Percentiles rank a stretch among this genome's conserved stretches.
Evolutionary conservation across 192 early-diverging fungal species (phyloP).

Genomic region (Helicostylum pulchrum): DNA sequence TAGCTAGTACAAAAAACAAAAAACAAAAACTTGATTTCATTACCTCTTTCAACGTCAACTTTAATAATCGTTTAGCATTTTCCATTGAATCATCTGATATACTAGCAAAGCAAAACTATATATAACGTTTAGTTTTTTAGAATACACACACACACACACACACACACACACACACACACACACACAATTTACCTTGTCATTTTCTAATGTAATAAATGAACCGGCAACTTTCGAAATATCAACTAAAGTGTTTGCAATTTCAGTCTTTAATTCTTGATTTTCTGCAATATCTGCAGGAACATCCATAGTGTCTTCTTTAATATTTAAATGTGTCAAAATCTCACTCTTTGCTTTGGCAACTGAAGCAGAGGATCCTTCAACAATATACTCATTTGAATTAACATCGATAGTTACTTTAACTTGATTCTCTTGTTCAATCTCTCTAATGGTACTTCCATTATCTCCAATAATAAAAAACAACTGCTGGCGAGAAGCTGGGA

Average conservation of each 20-base stretch:
- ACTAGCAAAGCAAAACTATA: constrained; percentile 15
- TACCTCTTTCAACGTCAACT: constrained; percentile 14
- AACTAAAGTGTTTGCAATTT: not conserved
- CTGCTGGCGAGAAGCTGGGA: constrained; percentile 6
- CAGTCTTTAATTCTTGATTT: not conserved
- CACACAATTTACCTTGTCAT: not conserved
- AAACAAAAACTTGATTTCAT: not conserved
- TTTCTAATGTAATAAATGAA: constrained; percentile 12
- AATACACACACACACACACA: too few species aligned
- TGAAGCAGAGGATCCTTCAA: not conserved
- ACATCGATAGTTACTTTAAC: constrained; percentile 13
- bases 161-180: too few species aligned
- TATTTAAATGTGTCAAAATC: not conserved
- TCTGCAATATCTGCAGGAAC: not conserved
- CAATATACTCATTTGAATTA: not conserved
- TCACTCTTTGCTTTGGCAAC: constrained; percentile 6
- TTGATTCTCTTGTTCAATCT: constrained; percentile 1
- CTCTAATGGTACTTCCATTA: constrained; percentile 7
- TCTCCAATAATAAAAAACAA: constrained; percentile 20
- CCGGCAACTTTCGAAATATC: constrained; percentile 14
- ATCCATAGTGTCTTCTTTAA: not conserved
- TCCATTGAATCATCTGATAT: constrained; percentile 3
- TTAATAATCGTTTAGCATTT: not conserved
- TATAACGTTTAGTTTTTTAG: not conserved
- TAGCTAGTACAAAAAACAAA: too few species aligned